A percentile compares a stretch with the other conserved stretches of the same genome.
Conservation (phyloP, 331 rosid species). For the Malus hybrid region DNA sequence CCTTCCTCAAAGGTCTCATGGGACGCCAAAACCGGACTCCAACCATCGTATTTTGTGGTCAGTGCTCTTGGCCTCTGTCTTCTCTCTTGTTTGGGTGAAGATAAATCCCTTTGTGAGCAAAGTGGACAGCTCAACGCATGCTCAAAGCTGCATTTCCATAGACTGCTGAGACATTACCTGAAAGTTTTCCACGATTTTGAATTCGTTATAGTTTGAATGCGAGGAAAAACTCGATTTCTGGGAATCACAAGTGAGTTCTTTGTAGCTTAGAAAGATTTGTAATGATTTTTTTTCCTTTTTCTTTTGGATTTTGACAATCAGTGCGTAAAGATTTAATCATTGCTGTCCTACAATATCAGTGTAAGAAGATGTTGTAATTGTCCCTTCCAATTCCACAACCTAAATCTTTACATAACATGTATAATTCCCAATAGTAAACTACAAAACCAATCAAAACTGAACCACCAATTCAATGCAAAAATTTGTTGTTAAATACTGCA, state of each 20-base stretch:
- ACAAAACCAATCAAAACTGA: not conserved
- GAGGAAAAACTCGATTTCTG: not conserved
- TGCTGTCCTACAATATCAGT: slow-evolving; percentile 4
- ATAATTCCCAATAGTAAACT: not conserved
- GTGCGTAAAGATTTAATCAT: slow-evolving; percentile 6
- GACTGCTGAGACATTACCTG: slow-evolving; percentile 48
- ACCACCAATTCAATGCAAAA: not conserved
- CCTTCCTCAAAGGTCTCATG: too few relatives aligned
- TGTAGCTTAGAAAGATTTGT: slow-evolving; percentile 3
- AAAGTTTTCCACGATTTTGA: slow-evolving; percentile 24
- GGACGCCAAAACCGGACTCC: too few relatives aligned
- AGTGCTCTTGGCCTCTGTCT: too few relatives aligned
- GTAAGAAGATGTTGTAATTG: slow-evolving; percentile 2
- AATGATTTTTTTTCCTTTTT: not conserved
- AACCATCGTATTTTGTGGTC: too few relatives aligned
- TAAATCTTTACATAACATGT: not conserved
- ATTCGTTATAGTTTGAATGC: not conserved
- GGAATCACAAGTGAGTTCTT: not conserved
- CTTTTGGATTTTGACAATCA: not conserved
- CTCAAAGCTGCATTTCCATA: slow-evolving; percentile 64
- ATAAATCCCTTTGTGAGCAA: too few relatives aligned
- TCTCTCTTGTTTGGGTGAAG: too few relatives aligned
- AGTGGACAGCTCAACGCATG: not conserved
- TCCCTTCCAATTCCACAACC: too few relatives aligned
- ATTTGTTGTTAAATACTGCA: not conserved